Evolutionary conservation across 495 filamentous ascomycete genomes (phyloP).

Genomic region (Penicillium lividum): DNA sequence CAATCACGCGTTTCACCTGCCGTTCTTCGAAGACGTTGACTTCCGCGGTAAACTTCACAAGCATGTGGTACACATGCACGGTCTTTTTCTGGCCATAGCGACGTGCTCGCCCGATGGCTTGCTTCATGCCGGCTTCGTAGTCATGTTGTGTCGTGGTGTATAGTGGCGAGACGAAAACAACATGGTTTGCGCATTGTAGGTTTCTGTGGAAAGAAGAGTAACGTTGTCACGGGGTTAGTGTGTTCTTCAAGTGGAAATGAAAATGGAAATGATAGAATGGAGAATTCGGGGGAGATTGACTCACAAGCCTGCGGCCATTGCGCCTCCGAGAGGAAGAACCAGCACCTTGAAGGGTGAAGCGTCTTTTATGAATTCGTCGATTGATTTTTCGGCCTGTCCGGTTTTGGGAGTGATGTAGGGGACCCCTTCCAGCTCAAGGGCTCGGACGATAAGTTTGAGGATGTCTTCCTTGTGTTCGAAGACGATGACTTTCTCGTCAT

Average conservation of each 20-base stretch:
- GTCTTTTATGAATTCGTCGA: not conserved
- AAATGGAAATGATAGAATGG: not conserved
- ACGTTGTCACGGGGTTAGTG: not conserved
- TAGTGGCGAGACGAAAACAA: conserved; percentile 71
- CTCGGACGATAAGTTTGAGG: conserved; percentile 34
- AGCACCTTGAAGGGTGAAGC: conserved; percentile 46
- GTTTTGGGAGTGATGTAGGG: conserved; percentile 19
- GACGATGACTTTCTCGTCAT: conserved; percentile 49
- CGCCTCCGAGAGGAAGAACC: conserved; percentile 64
- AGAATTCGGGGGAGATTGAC: conserved; percentile 18
- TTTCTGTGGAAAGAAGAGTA: conserved; percentile 50
- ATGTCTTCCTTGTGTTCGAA: conserved; percentile 55
- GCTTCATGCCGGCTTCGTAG: conserved; percentile 62
- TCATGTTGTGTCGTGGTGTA: conserved; percentile 54
- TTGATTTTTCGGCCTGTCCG: not conserved
- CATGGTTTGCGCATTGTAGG: conserved; percentile 71
- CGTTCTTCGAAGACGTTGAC: conserved; percentile 62
- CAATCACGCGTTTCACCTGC: conserved; percentile 13
- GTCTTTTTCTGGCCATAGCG: conserved; percentile 67
- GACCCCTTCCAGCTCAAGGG: conserved; percentile 33
- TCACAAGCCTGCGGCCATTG: conserved; percentile 70
- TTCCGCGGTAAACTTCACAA: conserved; percentile 65
- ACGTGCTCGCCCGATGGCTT: conserved; percentile 69
- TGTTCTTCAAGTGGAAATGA: not conserved
- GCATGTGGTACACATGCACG: conserved; percentile 71